These are phyloP conservation scores for Zygosaccharomyces bailii DNA, from an alignment of 805 yeast species.

Conservation along the genomic window DNA sequence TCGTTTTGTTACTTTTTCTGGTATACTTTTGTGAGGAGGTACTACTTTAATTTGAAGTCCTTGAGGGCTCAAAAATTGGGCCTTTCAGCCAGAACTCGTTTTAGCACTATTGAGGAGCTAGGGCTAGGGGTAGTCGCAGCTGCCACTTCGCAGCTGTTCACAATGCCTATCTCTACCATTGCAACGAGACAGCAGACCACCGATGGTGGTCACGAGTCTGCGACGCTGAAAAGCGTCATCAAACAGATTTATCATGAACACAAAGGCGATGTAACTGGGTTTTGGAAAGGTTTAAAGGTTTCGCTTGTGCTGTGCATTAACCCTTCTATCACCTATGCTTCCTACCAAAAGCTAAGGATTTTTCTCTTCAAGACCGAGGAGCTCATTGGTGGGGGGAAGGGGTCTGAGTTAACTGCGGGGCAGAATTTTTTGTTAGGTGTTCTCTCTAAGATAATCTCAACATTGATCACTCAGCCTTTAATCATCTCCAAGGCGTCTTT, in stretches of 20 bases:
- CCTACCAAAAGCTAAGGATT: constrained; percentile 45
- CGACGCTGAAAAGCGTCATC: constrained; percentile 34
- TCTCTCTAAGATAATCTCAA: constrained; percentile 47
- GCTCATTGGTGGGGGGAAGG: constrained; percentile 19
- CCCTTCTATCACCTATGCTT: constrained; percentile 79
- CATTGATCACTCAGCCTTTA: constrained; percentile 76
- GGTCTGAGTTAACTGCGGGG: constrained; percentile 47
- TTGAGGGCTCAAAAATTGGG: constrained; percentile 2
- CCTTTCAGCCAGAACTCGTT: constrained; percentile 9
- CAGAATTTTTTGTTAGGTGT: constrained; percentile 54
- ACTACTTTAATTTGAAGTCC: constrained; percentile 43
- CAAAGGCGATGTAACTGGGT: constrained; percentile 61
- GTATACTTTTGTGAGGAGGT: constrained; percentile 68
- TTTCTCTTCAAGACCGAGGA: constrained; percentile 42
- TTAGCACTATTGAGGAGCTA: constrained; percentile 60
- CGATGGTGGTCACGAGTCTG: constrained; percentile 29
- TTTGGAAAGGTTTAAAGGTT: constrained; percentile 81
- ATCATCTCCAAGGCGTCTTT: constrained; percentile 81
- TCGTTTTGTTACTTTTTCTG: constrained; percentile 84
- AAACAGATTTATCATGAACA: constrained; percentile 49
- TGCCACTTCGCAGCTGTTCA: constrained; percentile 72
- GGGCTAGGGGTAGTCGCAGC: constrained; percentile 78
- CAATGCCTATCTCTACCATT: constrained; percentile 76
- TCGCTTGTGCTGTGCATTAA: constrained; percentile 72
- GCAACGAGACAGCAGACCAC: constrained; percentile 65